These are phyloP conservation scores for Sechiopsis laciniata DNA, from an alignment of 306 rosid species.

Conservation along the genomic window DNA sequence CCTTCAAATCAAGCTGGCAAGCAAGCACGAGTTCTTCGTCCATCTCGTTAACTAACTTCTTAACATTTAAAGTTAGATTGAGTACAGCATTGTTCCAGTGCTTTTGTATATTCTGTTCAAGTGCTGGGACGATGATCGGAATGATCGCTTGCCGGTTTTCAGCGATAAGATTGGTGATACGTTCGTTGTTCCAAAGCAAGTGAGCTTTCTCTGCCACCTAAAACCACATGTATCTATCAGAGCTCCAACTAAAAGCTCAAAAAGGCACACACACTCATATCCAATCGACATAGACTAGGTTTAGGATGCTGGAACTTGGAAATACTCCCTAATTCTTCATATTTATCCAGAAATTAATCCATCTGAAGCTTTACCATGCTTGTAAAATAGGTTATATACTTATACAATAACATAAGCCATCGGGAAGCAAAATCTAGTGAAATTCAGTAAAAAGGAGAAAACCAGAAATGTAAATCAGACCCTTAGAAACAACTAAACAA, in stretches of 20 bases:
- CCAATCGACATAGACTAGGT: background rate
- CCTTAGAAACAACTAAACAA: background rate
- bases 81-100: constrained; percentile 98
- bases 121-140: constrained; percentile 83
- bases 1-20: constrained; percentile 70
- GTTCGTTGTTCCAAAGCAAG: constrained; percentile 93
- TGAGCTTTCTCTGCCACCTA: constrained; percentile 97
- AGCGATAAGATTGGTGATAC: constrained; percentile 59
- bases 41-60: constrained; percentile 70
- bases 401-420: constrained; percentile 2
- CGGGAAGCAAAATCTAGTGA: background rate
- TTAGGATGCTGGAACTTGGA: constrained; percentile 11
- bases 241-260: background rate
- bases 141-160: constrained; percentile 79
- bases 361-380: constrained; percentile 14
- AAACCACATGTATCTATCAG: constrained; percentile 5
- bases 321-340: constrained; percentile 6
- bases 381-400: background rate
- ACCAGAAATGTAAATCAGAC: background rate
- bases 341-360: background rate
- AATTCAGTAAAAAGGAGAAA: background rate
- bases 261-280: background rate
- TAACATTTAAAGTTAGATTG: constrained; percentile 72
- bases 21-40: constrained; percentile 73
- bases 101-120: constrained; percentile 61